Conservation (phyloP, 192 early-diverging fungal species). For the Glomus cerebriforme region DNA sequence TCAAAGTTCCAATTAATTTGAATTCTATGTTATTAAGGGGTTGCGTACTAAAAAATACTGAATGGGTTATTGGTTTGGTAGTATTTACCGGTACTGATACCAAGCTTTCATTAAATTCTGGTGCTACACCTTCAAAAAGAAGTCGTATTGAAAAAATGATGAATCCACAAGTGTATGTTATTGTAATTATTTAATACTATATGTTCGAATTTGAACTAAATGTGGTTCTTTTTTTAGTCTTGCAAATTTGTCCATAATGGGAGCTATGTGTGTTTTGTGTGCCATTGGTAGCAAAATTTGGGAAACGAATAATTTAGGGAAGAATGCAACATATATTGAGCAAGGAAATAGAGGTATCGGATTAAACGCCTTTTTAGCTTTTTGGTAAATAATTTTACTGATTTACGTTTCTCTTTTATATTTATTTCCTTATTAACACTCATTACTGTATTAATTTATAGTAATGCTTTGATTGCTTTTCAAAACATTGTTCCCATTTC, state of each 20-base stretch:
- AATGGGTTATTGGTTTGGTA: slow-evolving; percentile 72
- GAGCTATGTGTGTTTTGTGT: slow-evolving; percentile 66
- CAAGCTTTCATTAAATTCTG: slow-evolving; percentile 77
- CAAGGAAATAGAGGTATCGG: not conserved
- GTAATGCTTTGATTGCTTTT: slow-evolving; percentile 53
- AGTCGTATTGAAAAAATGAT: slow-evolving; percentile 69
- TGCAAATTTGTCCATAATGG: slow-evolving; percentile 64
- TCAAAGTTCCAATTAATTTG: slow-evolving; percentile 55
- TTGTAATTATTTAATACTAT: not conserved
- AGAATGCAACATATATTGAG: not conserved
- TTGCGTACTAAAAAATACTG: slow-evolving; percentile 73
- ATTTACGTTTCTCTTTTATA: too few species aligned
- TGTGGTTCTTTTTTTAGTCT: slow-evolving; percentile 59
- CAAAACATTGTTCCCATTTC: slow-evolving; percentile 75
- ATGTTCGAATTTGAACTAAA: too few species aligned
- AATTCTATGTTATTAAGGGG: slow-evolving; percentile 72
- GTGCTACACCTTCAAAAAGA: slow-evolving; percentile 68
- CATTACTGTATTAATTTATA: slow-evolving; percentile 76
- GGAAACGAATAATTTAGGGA: slow-evolving; percentile 20
- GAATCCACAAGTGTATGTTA: slow-evolving; percentile 62
- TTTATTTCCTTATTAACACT: slow-evolving; percentile 28
- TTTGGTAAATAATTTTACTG: slow-evolving; percentile 17
- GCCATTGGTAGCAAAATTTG: slow-evolving; percentile 37
- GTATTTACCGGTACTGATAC: slow-evolving; percentile 77
- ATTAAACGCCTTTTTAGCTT: slow-evolving; percentile 20